Conservation (phyloP, 257 asterid genomes). For the Solanum bukasovii region DNA sequence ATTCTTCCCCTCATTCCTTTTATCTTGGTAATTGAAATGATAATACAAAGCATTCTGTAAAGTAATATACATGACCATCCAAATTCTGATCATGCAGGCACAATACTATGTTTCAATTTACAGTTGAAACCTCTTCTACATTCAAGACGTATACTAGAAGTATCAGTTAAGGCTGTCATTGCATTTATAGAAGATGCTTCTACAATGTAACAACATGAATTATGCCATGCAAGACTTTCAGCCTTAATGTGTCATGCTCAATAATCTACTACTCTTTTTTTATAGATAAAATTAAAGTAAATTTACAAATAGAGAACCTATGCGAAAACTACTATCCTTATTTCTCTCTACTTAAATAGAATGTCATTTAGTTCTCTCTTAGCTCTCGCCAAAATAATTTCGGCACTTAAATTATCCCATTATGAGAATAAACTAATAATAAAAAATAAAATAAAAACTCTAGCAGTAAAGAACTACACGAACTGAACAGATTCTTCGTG, state of each 20-base stretch:
- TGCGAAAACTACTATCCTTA: background rate
- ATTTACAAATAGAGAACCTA: background rate
- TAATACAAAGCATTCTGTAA: background rate
- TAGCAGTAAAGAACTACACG: background rate
- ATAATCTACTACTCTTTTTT: background rate
- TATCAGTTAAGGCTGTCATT: background rate
- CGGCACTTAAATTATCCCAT: background rate
- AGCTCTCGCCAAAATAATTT: background rate
- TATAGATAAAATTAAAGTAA: background rate
- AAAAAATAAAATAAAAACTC: background rate
- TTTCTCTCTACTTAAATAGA: background rate
- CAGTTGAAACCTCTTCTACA: background rate
- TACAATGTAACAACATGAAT: background rate
- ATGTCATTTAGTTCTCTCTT: background rate
- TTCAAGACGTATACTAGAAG: background rate
- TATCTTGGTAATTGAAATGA: background rate
- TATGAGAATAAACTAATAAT: background rate
- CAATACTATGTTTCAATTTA: background rate
- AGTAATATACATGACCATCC: background rate
- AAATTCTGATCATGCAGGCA: background rate
- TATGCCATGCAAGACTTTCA: background rate
- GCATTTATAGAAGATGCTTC: background rate
- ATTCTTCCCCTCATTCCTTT: background rate
- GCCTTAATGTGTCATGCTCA: background rate
- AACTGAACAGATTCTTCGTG: background rate